A percentile compares a stretch with the other conserved stretches of the same genome.
These are phyloP conservation scores for Henningerozyma blattae DNA, from an alignment of 805 yeast genomes.

Conservation along the genomic window DNA sequence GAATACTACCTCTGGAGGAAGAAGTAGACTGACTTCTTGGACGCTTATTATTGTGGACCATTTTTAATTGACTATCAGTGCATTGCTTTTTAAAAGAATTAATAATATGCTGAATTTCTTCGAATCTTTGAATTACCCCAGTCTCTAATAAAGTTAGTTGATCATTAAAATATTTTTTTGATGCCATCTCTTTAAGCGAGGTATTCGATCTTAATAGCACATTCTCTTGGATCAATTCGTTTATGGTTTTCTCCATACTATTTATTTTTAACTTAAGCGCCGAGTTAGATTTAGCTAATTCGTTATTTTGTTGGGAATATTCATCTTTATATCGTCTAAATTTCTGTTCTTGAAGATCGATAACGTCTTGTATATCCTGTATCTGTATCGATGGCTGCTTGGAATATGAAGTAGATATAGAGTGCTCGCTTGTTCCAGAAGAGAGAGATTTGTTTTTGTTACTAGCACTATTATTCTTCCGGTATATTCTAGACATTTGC, in stretches of 20 bases:
- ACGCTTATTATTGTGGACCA: slow-evolving; percentile 3
- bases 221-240: slow-evolving; percentile 40
- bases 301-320: slow-evolving; percentile 32
- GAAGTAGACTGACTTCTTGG: no score
- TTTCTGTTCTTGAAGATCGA: slow-evolving; percentile 15
- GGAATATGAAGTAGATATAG: no score
- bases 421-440: no score
- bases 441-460: no score
- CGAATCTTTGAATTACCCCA: slow-evolving; percentile 30
- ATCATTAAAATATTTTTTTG: slow-evolving; percentile 26
- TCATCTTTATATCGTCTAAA: slow-evolving; percentile 13
- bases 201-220: slow-evolving; percentile 29
- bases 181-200: slow-evolving; percentile 20
- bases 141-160: slow-evolving; percentile 30
- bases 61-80: not conserved
- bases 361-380: slow-evolving; percentile 20
- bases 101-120: slow-evolving; percentile 30
- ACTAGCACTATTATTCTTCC: no score
- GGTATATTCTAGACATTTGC: no score
- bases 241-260: slow-evolving; percentile 39
- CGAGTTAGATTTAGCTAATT: slow-evolving; percentile 50
- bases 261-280: slow-evolving; percentile 37
- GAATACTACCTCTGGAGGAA: no score
- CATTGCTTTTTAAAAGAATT: not conserved
- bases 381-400: slow-evolving; percentile 7